Percentiles rank a stretch among this genome's conserved stretches.
phyloP scores from a whole-genome alignment of 2,329 filamentous ascomycete genomes.

The Chaetothyriales sp. region DNA sequence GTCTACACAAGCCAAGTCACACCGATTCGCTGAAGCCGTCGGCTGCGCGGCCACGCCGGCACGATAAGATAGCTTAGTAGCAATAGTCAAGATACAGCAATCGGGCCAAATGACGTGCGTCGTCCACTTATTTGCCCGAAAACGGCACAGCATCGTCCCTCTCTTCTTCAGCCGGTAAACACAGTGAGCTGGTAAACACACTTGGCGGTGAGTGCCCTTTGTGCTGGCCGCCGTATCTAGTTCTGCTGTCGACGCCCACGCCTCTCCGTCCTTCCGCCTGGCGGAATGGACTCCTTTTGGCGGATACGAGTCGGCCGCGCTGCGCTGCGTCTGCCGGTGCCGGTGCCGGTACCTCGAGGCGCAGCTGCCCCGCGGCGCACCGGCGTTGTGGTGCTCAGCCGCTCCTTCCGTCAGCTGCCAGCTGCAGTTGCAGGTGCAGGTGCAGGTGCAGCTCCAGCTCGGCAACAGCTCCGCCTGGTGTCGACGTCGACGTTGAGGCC shows the following conservation, averaged over 20 bases:
- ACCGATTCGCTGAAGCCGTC: too few relatives aligned
- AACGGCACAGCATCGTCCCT: background rate
- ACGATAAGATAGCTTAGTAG: too few relatives aligned
- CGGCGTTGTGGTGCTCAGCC: background rate
- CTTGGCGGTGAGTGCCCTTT: too few relatives aligned
- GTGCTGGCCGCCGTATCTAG: background rate
- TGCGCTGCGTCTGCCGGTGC: background rate
- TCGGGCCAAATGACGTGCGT: too few relatives aligned
- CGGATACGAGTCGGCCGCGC: background rate
- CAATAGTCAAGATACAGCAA: too few relatives aligned
- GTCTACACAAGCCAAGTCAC: too few relatives aligned
- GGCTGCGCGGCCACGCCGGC: too few relatives aligned
- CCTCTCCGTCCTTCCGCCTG: background rate
- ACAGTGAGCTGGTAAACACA: too few relatives aligned
- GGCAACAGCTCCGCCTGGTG: background rate
- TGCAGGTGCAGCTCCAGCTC: background rate
- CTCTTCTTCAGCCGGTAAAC: background rate
- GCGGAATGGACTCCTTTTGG: background rate
- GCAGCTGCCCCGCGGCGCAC: background rate
- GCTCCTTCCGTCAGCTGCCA: background rate
- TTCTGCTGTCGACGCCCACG: background rate
- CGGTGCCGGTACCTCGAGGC: background rate
- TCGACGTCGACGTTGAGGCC: background rate
- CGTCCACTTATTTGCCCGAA: too few relatives aligned
- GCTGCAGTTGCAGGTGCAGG: too few relatives aligned